Conservation (phyloP, 139 green algal genomes). For the Zygnema cylindricum region DNA sequence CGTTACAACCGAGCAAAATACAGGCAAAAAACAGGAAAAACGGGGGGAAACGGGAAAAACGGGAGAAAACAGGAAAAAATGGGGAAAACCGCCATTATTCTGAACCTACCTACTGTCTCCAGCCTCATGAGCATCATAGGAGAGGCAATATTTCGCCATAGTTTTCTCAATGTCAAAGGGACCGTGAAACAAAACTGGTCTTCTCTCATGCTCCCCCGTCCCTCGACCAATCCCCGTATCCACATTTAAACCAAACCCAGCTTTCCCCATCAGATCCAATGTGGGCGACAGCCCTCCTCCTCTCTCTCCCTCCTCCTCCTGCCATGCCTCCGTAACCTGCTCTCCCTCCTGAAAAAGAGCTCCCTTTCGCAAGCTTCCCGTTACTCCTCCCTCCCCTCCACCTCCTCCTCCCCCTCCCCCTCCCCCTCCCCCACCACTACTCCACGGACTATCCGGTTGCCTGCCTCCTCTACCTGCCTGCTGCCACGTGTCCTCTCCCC, state of each 20-base stretch:
- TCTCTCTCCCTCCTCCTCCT: conserved; percentile 6
- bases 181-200: conserved; percentile 25
- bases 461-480: too few relatives aligned
- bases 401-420: not conserved
- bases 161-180: conserved; percentile 49
- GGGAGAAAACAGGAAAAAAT: not conserved
- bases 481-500: not conserved
- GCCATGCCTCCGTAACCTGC: not conserved
- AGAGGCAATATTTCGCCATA: conserved; percentile 52
- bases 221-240: not conserved
- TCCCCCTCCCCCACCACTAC: not conserved
- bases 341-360: not conserved
- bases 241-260: not conserved
- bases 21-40: not conserved
- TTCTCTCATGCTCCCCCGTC: not conserved
- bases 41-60: not conserved
- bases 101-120: conserved; percentile 51
- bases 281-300: conserved; percentile 9
- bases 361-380: conserved; percentile 7
- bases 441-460: not conserved
- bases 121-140: conserved; percentile 50
- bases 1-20: too few relatives aligned
- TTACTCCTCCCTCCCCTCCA: not conserved
- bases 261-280: conserved; percentile 21
- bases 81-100: not conserved